Evolutionary conservation across 208 protist genomes (phyloP), one percentile per base, ranked within the genome.

Genomic region (Angomonas desouzai): DNA sequence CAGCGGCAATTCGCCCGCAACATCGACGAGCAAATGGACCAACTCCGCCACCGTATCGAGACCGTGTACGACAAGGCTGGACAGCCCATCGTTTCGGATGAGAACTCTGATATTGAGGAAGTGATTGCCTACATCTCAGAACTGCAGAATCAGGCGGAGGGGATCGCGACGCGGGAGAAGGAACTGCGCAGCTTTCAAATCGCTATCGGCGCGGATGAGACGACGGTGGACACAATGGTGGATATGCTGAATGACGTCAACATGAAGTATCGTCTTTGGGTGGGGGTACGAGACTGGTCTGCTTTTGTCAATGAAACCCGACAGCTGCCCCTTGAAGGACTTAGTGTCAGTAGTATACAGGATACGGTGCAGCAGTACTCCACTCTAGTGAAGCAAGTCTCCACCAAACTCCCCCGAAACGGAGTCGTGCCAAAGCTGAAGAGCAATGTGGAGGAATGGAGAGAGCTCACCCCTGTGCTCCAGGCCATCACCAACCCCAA

Each of bases 21-120:
- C 70, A 79, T 98, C 29, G 93, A 98, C 30, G 87, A 97, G 72
- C 82, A 96, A 64, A 95, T 98, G 80, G 87, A 93, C 29, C 74
- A 92, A 60, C 83, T 98, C 59, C 83, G 88, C 47, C 86, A 72
- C 53, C 64, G 79, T 43, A 93, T 98, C 62, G 84, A 92, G 68
- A 89, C 82, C 53, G 84, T 97, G 34, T 85, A 89, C 66, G 80
- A 94, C 69, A 76, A 84, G 34, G 84, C 91, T 2, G 81, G 87
- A 6, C 83, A 98, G 68, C 72, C 90, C 20, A 93, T 96, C 53
- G 75, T 98, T 23, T 82, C 77, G 33, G 86, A 96, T 18, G 94
- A 89, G 23, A 77, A 89, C 57, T 85, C 79, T 1, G 71, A 88
- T 25, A 70, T 96, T 25, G 76, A 87, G 20, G 76, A 83, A 34